Percentiles rank a stretch among this genome's conserved stretches.
Conservation (phyloP, 2,329 filamentous ascomycete species). For the Domatiomyces globalis region DNA sequence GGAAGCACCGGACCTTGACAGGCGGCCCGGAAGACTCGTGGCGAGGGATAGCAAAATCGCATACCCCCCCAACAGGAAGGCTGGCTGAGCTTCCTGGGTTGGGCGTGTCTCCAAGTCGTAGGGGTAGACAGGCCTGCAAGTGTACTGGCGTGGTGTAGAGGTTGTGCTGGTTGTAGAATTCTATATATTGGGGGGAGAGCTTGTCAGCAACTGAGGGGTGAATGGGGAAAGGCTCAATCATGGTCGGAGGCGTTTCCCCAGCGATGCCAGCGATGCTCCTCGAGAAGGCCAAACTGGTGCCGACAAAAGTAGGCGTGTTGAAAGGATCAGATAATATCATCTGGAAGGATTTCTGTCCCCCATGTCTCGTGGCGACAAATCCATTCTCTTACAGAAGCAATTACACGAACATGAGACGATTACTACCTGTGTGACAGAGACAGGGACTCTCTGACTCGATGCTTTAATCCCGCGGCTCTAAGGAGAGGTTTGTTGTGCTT, state of each 20-base stretch:
- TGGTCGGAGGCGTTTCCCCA: not conserved
- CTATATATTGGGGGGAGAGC: conserved; percentile 38
- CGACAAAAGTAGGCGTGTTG: not conserved
- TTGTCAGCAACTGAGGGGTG: conserved; percentile 34
- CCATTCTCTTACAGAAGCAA: not conserved
- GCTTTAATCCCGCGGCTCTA: not conserved
- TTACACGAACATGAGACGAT: not conserved
- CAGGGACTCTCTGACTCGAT: not conserved
- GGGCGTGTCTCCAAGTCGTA: conserved; percentile 37
- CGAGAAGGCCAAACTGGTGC: too few relatives aligned
- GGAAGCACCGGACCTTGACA: conserved; percentile 38
- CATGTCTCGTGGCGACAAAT: not conserved
- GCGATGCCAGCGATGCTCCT: not conserved
- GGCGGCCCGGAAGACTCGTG: conserved; percentile 35
- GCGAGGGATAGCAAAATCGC: conserved; percentile 32
- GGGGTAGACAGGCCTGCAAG: conserved; percentile 39
- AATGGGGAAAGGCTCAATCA: conserved; percentile 30
- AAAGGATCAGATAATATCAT: not conserved
- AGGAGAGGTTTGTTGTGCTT: not conserved
- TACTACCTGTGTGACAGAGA: not conserved
- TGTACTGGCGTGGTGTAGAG: conserved; percentile 41
- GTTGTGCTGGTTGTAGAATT: conserved; percentile 40
- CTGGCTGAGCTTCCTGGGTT: conserved; percentile 40
- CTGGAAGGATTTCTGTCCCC: not conserved
- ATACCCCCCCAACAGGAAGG: conserved; percentile 34